Base-by-base conservation (phyloP, 768 basidiomycete species). In the Amanita fuliginea region DNA sequence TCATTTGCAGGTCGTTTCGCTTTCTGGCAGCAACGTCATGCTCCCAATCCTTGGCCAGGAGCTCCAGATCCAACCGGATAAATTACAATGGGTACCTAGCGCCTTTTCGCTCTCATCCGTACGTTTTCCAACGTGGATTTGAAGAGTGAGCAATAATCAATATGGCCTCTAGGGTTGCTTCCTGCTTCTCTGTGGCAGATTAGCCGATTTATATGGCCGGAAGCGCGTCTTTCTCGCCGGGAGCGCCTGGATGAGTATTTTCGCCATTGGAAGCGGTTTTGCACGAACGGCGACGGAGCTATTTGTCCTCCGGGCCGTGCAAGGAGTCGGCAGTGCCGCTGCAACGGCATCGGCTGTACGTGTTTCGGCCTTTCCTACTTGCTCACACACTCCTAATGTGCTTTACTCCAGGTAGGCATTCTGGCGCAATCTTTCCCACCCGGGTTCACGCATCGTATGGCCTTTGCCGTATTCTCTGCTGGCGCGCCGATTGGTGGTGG, bases 401-500 rank as follows among this genome's bases (percentile, higher is more conserved):
- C 24, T 24, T 4, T 26, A 18, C 26, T 42, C 2, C 59, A 88
- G 80, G 60, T 92, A 1, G 91, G 92, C 0, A 92, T 89, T 51
- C 72, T 95, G 30, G 91, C 92, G 0, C 74, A 83, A 42, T 68
- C 80, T 0, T 95, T 94, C 61, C 82, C 84, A 4, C 22, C 39
- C 35, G 67, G 66, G 1, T 68, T 68, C 10, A 72, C 80, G 0
- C 77, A 92, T 8, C 79, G 86, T 1, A 63, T 79, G 0, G 92
- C 89, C 0, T 95, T 94, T 54, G 77, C 93, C 0, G 80, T 83
- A 0, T 94, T 92, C 55, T 74, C 83, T 0, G 87, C 89, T 0
- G 93, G 93, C 22, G 87, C 85, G 0, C 90, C 92, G 0, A 59
- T 93, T 4, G 92, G 92, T 0, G 84, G 74, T 0, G 83, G 78